A percentile compares a stretch with the other conserved stretches of the same genome.
phyloP scores from a whole-genome alignment of 495 filamentous ascomycete species.

The Aspergillus heteromorphus region DNA sequence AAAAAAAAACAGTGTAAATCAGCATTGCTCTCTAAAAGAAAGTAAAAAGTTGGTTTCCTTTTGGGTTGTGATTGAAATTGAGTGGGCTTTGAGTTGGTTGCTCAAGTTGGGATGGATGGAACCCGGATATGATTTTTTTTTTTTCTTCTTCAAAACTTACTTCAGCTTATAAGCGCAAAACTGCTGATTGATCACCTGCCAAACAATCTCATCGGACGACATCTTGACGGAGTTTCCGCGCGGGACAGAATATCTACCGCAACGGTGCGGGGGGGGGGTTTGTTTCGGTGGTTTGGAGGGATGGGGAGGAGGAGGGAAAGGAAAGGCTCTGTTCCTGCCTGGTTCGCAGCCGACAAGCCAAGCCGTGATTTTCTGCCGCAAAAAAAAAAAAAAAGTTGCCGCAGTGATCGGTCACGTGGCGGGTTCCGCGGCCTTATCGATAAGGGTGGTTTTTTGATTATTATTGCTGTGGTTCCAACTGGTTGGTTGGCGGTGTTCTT shows the following conservation, averaged over 20 bases:
- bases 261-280: too few relatives aligned
- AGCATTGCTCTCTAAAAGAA: too few relatives aligned
- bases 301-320: background rate
- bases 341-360: background rate
- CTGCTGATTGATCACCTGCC: constrained; percentile 92
- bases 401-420: constrained; percentile 27
- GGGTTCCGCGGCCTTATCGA: constrained; percentile 25
- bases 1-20: too few relatives aligned
- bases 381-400: constrained; percentile 41
- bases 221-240: constrained; percentile 35
- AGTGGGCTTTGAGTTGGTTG: background rate
- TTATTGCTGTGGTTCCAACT: too few relatives aligned
- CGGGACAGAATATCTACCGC: constrained; percentile 13
- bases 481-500: background rate
- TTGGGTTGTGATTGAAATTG: background rate
- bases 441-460: too few relatives aligned
- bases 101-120: background rate
- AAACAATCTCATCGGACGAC: constrained; percentile 95
- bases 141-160: constrained; percentile 39
- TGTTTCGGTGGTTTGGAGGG: background rate
- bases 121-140: background rate
- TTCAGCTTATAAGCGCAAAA: constrained; percentile 97
- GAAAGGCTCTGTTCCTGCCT: background rate
- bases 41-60: too few relatives aligned
- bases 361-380: constrained; percentile 13